Evolutionary conservation across 345 rosid genomes (phyloP), one percentile per base, ranked within the genome.

Genomic region (Nephelium lappaceum): DNA sequence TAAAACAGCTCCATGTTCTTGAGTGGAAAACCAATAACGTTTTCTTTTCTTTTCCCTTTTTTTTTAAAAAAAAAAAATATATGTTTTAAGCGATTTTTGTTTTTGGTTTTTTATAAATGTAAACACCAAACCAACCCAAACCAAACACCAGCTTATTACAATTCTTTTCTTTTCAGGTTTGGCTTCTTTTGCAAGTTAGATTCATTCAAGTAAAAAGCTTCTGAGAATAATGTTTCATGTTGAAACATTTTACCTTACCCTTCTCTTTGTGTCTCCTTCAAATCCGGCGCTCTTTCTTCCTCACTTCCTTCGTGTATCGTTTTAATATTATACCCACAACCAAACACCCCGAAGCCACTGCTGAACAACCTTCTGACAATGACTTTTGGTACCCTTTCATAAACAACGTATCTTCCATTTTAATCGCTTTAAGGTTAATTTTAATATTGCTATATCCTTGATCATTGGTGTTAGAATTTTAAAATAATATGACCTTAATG

Each of bases 271-370:
- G 71, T 80, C 79, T 53, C 88, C 90, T 81, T 47, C 73, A 81
- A 85, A 81, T 84, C 87, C 86, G 90, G 81, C 80, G 81, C 49
- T 42, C 80, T 82, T 85, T 75, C 51, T 82, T 58, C 74, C 47
- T 31, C 38, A 11, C 16, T 74, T 51, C 18, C 24, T 14, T 42
- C 24, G 9, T 47, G 19, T 31, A 49, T 9, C 24, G 14, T 31
- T 25, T 5, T 73, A 38, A 36, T 61, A 42, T 42, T 58, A n/a
- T 6, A n/a, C 18, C 2, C 25, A 7, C 12, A 66, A 19, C 78
- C 69, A 39, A 58, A 58, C 67, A 55, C 49, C 18, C 18, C 6
- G 0, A 27, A 1, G 2, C 31, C 31, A 27, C 31, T 12, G 21
- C 39, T 8, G 5, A 1, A 6, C 43, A 19, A 36, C 19, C 31